Percentiles rank a stretch among this genome's conserved stretches.
phyloP scores from a whole-genome alignment of 306 rosid species.

The Leucaena leucocephala region DNA sequence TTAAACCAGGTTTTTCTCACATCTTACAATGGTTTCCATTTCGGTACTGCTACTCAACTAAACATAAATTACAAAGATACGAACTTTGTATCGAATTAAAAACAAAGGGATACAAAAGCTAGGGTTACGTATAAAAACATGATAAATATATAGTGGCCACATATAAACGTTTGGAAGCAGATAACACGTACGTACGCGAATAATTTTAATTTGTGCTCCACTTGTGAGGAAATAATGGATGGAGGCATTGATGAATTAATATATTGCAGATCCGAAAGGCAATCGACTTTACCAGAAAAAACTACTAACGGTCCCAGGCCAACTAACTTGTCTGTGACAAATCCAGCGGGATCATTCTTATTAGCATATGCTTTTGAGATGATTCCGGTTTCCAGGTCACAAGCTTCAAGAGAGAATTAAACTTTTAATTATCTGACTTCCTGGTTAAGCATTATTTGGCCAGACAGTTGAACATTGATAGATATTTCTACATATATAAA shows the following conservation, averaged over 20 bases:
- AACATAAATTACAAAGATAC: background rate
- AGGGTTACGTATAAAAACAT: slow-evolving; percentile 36
- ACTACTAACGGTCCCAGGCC: slow-evolving; percentile 62
- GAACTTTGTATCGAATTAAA: background rate
- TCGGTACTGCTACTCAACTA: slow-evolving; percentile 36
- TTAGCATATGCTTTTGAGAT: background rate
- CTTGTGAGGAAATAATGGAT: slow-evolving; percentile 43
- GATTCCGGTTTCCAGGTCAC: background rate
- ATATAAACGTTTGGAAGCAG: slow-evolving; percentile 17
- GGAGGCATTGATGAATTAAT: slow-evolving; percentile 9
- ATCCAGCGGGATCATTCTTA: slow-evolving; percentile 8
- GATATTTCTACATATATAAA: background rate
- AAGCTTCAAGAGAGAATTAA: background rate
- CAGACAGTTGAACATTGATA: background rate
- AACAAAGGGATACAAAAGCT: background rate
- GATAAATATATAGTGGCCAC: slow-evolving; percentile 2
- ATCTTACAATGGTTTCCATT: slow-evolving; percentile 35
- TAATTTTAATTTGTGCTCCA: slow-evolving; percentile 33
- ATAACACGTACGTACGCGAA: slow-evolving; percentile 14
- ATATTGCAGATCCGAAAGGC: slow-evolving; percentile 31
- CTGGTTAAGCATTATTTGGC: background rate
- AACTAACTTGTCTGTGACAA: slow-evolving; percentile 39
- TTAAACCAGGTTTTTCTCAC: slow-evolving; percentile 33
- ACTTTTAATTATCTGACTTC: background rate
- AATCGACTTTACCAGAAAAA: slow-evolving; percentile 66